Evolutionary conservation across 2,329 filamentous ascomycete genomes (phyloP).

Genomic region (Phoma sp.): DNA sequence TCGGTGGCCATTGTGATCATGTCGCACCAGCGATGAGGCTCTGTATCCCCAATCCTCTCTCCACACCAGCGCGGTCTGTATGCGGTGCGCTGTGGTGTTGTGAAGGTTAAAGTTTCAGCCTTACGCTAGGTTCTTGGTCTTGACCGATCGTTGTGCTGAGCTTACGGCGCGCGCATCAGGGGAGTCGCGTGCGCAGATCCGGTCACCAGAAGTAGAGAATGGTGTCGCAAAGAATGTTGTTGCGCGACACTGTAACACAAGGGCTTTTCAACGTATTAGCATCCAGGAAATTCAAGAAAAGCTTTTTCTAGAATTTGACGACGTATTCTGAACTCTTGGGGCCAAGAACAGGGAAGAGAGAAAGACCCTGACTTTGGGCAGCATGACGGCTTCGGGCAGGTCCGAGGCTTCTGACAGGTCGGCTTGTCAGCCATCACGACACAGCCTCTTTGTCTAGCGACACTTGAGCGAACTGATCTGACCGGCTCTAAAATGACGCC

Average conservation of each 20-base stretch:
- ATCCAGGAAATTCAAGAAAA: background rate
- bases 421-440: conserved; percentile 5
- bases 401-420: conserved; percentile 10
- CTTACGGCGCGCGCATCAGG: background rate
- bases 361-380: no score
- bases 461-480: conserved; percentile 16
- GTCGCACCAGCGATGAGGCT: background rate
- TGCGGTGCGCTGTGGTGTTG: background rate
- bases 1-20: background rate
- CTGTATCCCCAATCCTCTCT: no score
- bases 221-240: background rate
- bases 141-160: background rate
- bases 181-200: background rate
- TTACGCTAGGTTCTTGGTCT: background rate
- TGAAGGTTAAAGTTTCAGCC: background rate
- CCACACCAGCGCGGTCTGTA: background rate
- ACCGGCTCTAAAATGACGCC: conserved; percentile 22
- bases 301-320: background rate
- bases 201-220: background rate
- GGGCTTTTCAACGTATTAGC: background rate
- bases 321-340: background rate
- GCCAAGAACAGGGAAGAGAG: background rate
- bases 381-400: background rate
- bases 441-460: conserved; percentile 16
- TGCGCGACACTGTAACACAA: background rate